phyloP scores from a whole-genome alignment of 768 basidiomycete genomes.

The Kwoniella pini region DNA sequence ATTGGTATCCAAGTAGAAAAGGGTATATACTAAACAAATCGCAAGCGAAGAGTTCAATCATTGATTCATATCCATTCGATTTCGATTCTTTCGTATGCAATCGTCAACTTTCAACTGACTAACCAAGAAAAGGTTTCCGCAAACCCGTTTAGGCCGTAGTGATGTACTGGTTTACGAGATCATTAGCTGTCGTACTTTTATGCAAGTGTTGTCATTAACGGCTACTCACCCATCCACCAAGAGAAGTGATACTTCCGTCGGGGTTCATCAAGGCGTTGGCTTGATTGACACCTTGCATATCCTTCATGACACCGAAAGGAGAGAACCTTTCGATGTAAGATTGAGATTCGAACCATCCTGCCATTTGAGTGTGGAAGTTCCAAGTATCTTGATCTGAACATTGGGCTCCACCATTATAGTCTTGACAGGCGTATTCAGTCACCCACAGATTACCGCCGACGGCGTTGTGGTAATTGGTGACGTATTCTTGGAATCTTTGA shows the following conservation, averaged over 20 bases:
- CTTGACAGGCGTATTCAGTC: constrained; percentile 54
- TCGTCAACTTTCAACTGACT: too few species aligned
- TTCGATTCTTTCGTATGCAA: too few species aligned
- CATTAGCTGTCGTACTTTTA: constrained; percentile 5
- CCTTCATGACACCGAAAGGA: constrained; percentile 51
- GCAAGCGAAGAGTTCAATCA: too few species aligned
- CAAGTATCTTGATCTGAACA: constrained; percentile 47
- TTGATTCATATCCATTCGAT: too few species aligned
- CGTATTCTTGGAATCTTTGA: constrained; percentile 61
- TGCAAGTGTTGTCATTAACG: not conserved
- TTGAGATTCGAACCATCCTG: constrained; percentile 51
- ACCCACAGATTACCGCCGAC: constrained; percentile 45
- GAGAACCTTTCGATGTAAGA: constrained; percentile 48
- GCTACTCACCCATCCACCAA: constrained; percentile 50
- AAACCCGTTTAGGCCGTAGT: too few species aligned
- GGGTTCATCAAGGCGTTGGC: constrained; percentile 52
- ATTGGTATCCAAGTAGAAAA: too few species aligned
- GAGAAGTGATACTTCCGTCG: constrained; percentile 46
- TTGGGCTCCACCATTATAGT: constrained; percentile 54
- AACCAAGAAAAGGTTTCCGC: too few species aligned
- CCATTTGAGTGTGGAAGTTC: constrained; percentile 51
- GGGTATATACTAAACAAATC: too few species aligned
- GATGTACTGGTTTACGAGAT: too few species aligned
- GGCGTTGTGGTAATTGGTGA: constrained; percentile 53
- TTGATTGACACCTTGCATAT: constrained; percentile 55